These are phyloP conservation scores for Wickerhamomyces sydowiorum DNA, from an alignment of 805 yeast genomes.

Conservation along the genomic window DNA sequence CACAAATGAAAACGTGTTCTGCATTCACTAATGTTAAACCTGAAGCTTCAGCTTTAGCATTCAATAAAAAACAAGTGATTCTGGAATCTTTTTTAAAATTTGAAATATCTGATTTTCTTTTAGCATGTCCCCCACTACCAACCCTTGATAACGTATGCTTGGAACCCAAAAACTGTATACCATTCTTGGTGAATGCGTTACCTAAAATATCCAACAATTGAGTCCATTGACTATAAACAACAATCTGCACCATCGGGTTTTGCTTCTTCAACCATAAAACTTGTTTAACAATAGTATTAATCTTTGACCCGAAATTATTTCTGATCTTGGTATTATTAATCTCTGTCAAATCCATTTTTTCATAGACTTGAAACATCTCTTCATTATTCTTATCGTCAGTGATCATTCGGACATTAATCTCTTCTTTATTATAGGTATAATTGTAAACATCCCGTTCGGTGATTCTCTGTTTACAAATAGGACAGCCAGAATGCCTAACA, in stretches of 20 bases:
- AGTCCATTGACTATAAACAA: constrained; percentile 87
- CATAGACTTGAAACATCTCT: constrained; percentile 17
- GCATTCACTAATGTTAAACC: constrained; percentile 92
- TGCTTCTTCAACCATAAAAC: constrained; percentile 53
- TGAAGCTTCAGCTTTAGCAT: constrained; percentile 83
- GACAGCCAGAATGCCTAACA: constrained; percentile 53
- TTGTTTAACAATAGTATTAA: constrained; percentile 76
- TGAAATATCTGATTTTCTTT: constrained; percentile 35
- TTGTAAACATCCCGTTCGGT: constrained; percentile 51
- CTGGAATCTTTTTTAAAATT: constrained; percentile 52
- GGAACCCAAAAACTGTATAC: constrained; percentile 53
- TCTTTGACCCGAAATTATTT: constrained; percentile 73
- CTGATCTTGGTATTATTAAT: constrained; percentile 39
- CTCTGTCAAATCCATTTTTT: constrained; percentile 38
- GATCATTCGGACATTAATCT: constrained; percentile 41
- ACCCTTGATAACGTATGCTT: constrained; percentile 15
- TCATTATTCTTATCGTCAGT: constrained; percentile 19
- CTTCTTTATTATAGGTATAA: constrained; percentile 55
- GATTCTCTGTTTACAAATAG: constrained; percentile 66
- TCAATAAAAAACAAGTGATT: constrained; percentile 79
- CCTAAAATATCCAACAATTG: constrained; percentile 64
- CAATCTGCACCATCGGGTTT: constrained; percentile 57
- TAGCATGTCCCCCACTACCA: background rate
- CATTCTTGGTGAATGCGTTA: constrained; percentile 55
- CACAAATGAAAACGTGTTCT: constrained; percentile 85